These are phyloP conservation scores for Leucaena leucocephala DNA, from an alignment of 306 rosid genomes.

Conservation along the genomic window DNA sequence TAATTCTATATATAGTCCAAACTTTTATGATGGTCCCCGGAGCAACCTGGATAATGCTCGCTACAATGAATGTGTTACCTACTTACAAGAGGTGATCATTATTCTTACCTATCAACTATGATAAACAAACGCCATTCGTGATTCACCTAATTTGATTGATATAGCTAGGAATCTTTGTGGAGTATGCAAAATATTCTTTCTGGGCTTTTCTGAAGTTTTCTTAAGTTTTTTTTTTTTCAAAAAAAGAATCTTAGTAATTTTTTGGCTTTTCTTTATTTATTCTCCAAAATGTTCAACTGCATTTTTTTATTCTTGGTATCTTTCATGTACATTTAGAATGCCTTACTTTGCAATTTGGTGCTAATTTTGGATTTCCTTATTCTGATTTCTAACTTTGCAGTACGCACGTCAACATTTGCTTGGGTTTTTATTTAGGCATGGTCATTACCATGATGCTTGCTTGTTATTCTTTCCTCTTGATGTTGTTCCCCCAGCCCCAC, in stretches of 20 bases:
- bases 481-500: constrained; percentile 73
- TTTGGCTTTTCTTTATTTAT: constrained; percentile 1
- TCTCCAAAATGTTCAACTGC: constrained; percentile 16
- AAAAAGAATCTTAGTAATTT: not conserved
- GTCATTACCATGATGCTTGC: constrained; percentile 88
- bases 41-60: constrained; percentile 86
- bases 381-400: constrained; percentile 57
- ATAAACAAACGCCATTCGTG: constrained; percentile 23
- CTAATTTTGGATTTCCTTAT: constrained; percentile 32
- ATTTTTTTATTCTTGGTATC: constrained; percentile 1
- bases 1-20: constrained; percentile 60
- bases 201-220: constrained; percentile 19
- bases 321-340: constrained; percentile 9
- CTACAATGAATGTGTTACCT: constrained; percentile 81
- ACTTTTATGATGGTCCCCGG: constrained; percentile 90
- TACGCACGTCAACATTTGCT: constrained; percentile 91
- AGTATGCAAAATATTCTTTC: constrained; percentile 8
- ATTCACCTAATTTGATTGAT: constrained; percentile 18
- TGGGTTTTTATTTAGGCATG: constrained; percentile 90
- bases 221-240: not conserved
- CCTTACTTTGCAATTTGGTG: constrained; percentile 23
- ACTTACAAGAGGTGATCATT: constrained; percentile 82
- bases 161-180: constrained; percentile 25
- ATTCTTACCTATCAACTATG: constrained; percentile 32
- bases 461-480: constrained; percentile 79